Conservation (phyloP, 495 filamentous ascomycete genomes). For the Penicillium coprophilum region DNA sequence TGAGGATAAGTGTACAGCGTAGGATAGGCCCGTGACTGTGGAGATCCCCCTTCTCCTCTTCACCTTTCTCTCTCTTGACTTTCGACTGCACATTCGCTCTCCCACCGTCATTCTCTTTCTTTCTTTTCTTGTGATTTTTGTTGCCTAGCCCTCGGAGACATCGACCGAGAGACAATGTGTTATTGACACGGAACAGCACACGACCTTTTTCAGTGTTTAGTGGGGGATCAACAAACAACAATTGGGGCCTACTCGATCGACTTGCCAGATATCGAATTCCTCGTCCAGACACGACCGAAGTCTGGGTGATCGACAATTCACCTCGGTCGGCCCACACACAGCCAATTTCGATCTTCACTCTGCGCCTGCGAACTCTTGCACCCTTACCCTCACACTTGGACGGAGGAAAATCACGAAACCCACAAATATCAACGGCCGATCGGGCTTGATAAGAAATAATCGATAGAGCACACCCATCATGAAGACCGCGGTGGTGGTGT, state of each 20-base stretch:
- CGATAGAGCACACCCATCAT: constrained; percentile 15
- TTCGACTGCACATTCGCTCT: background rate
- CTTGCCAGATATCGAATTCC: background rate
- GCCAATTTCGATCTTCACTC: background rate
- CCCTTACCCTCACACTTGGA: background rate
- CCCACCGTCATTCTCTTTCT: background rate
- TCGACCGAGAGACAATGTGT: constrained; percentile 17
- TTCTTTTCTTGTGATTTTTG: background rate
- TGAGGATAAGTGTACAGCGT: too few species aligned
- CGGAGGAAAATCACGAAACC: background rate
- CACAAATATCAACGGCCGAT: background rate
- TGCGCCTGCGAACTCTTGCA: background rate
- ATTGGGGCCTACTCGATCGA: constrained; percentile 4
- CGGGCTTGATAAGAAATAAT: background rate
- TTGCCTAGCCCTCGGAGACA: background rate
- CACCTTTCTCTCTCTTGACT: background rate
- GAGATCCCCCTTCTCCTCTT: constrained; percentile 9
- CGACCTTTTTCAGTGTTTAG: constrained; percentile 9
- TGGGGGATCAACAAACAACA: constrained; percentile 15
- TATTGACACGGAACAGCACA: constrained; percentile 8
- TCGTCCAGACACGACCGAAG: background rate
- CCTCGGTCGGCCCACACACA: constrained; percentile 22
- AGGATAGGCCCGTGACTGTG: constrained; percentile 4
- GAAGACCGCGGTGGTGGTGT: constrained; percentile 17
- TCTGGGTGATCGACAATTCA: constrained; percentile 20